A percentile compares a stretch with the other conserved stretches of the same genome.
These are phyloP conservation scores for Paramecium primaurelia DNA, from an alignment of 73 alveolate genomes.

Conservation along the genomic window DNA sequence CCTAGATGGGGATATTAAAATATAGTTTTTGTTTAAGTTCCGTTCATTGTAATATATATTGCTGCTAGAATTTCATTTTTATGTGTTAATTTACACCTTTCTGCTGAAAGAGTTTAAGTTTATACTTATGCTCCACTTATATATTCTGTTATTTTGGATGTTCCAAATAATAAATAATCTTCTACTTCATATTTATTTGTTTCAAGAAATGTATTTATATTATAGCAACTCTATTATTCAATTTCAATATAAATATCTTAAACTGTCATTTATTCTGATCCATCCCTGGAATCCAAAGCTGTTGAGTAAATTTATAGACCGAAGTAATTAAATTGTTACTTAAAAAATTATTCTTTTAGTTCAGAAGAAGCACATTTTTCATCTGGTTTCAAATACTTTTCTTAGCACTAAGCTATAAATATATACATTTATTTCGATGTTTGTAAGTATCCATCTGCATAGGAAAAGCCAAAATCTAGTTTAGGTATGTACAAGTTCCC, in stretches of 20 bases:
- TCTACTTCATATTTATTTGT: neutral
- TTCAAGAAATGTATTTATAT: neutral
- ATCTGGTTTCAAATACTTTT: no score
- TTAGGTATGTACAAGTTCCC: neutral
- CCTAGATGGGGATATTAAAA: neutral
- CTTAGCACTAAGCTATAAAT: no score
- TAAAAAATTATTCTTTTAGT: no score
- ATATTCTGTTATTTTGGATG: neutral
- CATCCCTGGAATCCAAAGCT: neutral
- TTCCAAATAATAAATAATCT: neutral
- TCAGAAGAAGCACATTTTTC: no score
- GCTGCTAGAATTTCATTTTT: neutral
- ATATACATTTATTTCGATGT: no score
- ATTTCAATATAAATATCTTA: neutral
- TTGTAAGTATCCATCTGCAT: neutral
- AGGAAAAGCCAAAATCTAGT: neutral
- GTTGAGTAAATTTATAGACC: neutral
- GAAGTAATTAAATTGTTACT: neutral
- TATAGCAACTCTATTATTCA: neutral
- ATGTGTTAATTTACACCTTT: neutral
- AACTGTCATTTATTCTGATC: neutral
- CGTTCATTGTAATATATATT: neutral
- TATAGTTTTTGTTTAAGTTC: neutral
- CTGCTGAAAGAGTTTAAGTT: neutral
- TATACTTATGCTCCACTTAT: neutral